Percentiles rank a stretch among this genome's conserved stretches.
Evolutionary conservation across 805 yeast species (phyloP).

Genomic region (Starmerella apicola): DNA sequence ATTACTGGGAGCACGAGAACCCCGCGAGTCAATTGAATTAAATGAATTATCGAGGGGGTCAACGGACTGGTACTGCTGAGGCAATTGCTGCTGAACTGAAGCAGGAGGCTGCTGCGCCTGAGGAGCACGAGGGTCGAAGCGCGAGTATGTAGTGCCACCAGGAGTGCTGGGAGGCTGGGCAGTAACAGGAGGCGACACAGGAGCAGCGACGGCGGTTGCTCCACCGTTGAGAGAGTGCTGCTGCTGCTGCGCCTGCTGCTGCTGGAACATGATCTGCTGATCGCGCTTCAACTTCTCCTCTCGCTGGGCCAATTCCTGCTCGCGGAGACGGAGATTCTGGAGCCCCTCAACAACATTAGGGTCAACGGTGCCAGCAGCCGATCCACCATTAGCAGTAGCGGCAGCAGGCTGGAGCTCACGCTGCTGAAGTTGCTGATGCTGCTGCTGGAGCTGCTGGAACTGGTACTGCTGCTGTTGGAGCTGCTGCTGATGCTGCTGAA

Average conservation of each 20-base stretch:
- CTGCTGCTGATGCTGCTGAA: constrained; percentile 1
- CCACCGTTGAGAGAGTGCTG: not conserved
- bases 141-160: constrained; percentile 17
- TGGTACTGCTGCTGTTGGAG: constrained; percentile 12
- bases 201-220: not conserved
- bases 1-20: not conserved
- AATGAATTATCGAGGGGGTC: not conserved
- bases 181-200: not conserved
- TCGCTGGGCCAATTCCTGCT: constrained; percentile 11
- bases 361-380: no score
- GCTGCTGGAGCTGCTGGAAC: constrained; percentile 13
- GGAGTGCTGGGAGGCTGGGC: constrained; percentile 10
- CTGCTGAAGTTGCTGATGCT: constrained; percentile 13
- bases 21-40: not conserved
- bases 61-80: constrained; percentile 1
- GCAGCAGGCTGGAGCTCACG: constrained; percentile 8
- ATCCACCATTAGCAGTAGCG: no score
- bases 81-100: constrained; percentile 1
- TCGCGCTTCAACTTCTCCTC: constrained; percentile 11
- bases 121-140: constrained; percentile 17
- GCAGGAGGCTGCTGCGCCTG: constrained; percentile 1
- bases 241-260: not conserved
- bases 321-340: constrained; percentile 11
- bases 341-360: constrained; percentile 1
- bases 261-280: not conserved